Percentiles rank a stretch among this genome's conserved stretches.
phyloP scores from a whole-genome alignment of 1,284 basidiomycete genomes.

The Apiotrichum gamsii region DNA sequence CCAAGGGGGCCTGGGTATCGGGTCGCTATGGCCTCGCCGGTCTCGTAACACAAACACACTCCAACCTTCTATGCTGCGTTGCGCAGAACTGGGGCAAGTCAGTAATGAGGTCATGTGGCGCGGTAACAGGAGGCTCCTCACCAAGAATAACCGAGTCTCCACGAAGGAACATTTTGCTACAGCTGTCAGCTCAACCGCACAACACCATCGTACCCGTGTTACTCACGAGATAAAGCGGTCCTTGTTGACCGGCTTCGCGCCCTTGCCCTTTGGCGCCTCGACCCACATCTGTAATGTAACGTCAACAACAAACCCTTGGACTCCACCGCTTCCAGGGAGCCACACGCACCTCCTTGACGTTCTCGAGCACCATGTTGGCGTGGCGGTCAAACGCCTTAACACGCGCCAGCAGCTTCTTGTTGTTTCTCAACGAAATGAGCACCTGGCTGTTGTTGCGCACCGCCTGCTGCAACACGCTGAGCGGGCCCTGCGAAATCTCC shows the following conservation, averaged over 20 bases:
- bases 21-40: conserved; percentile 2
- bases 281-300: conserved; percentile 81
- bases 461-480: conserved; percentile 96
- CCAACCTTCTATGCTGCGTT: conserved; percentile 82
- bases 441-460: conserved; percentile 98
- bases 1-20: conserved; percentile 12
- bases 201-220: conserved; percentile 50
- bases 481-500: conserved; percentile 91
- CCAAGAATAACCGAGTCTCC: conserved; percentile 93
- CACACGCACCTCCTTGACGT: conserved; percentile 77
- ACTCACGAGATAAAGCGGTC: conserved; percentile 99
- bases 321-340: not conserved
- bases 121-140: conserved; percentile 56
- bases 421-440: conserved; percentile 93
- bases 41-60: too few relatives aligned
- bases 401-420: conserved; percentile 94
- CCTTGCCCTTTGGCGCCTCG: conserved; percentile 94
- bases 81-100: conserved; percentile 59
- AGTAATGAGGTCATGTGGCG: not conserved
- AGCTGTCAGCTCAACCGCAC: conserved; percentile 6
- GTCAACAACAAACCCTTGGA: not conserved
- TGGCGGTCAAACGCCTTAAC: conserved; percentile 99
- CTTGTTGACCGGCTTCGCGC: conserved; percentile 97
- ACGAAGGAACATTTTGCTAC: conserved; percentile 52
- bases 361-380: conserved; percentile 97